Base-by-base conservation (phyloP, 2,329 filamentous ascomycete genomes). In the Ceratocystis harringtonii region DNA sequence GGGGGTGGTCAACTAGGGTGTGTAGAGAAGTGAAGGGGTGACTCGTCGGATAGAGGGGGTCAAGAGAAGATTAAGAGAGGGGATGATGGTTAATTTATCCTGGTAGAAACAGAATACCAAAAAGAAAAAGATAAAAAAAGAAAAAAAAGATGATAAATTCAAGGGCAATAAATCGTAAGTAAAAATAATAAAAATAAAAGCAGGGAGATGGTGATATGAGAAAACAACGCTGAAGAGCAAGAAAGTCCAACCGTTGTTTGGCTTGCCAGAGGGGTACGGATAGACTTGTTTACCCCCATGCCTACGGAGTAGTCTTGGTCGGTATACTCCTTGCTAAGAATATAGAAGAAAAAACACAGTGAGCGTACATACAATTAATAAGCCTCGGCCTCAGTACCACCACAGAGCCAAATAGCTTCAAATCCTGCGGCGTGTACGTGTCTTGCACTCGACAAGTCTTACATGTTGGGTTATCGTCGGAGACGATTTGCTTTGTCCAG, bases 141-240 rank as follows among this genome's bases (percentile, higher is more conserved):
- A 48, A 25, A 48, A 28, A 62, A 45, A 50, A 25, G 28, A 5
- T 10, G 66, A 66, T 61, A 58, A 52, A 52, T 41, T 41, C 10
- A 41, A 41, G 36, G 10, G 36, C 36, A 41, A 41, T 41, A 41
- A 41, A 41, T 15, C 36, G 57, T 67, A 66, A 62, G 68, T 69
- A 41, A 17, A 45, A 50, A 25, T 1, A 25, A 41, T 5, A 19
- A n/a, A 41, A 64, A 3, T n/a, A 64, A 3, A 41, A 41, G 36
- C 25, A 15, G 15, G 15, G 50, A 64, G 36, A 30, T n/a, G 58
- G 30, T 7, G 22, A 43, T n/a, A 22, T n/a, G 10, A 19, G 36
- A 36, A 44, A 22, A 28, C 32, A 62, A 25, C 12, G 32, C 6
- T 45, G 64, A 65, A 22, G 63, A 48, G 48, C 19, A 52, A 52